Conservation (phyloP, 345 rosid genomes). For the Acer campestre region DNA sequence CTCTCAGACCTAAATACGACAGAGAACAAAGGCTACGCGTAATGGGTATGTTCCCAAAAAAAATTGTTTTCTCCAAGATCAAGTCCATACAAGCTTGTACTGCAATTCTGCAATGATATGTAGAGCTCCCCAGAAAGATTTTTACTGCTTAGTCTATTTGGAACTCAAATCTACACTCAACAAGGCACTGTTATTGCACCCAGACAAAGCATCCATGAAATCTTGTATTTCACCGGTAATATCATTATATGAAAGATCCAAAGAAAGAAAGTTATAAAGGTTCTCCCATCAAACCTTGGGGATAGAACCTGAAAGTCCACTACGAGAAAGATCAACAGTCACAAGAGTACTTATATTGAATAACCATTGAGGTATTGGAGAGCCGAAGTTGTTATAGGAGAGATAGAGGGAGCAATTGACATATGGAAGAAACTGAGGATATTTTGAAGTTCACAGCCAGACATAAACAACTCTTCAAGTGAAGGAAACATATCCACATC, state of each 20-base stretch:
- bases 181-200: neutral
- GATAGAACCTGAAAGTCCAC: neutral
- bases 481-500: constrained; percentile 28
- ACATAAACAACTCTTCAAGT: constrained; percentile 28
- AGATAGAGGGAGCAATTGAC: constrained; percentile 32
- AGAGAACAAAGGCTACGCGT: neutral
- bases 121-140: constrained; percentile 20
- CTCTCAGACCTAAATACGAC: neutral
- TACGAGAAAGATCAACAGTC: neutral
- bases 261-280: constrained; percentile 11
- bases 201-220: constrained; percentile 2
- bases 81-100: neutral
- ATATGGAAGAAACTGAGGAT: constrained; percentile 23
- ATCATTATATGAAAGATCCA: constrained; percentile 14
- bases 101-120: constrained; percentile 15
- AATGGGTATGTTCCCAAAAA: constrained; percentile 25
- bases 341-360: constrained; percentile 13
- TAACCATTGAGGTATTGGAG: constrained; percentile 28
- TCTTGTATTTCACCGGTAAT: constrained; percentile 5
- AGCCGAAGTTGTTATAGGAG: constrained; percentile 23
- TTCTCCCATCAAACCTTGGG: neutral
- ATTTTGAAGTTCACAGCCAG: constrained; percentile 18
- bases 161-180: neutral
- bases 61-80: constrained; percentile 33
- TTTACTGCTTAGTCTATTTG: constrained; percentile 12